Conservation (phyloP, 2,329 filamentous ascomycete species). For the Xylaria sp. region DNA sequence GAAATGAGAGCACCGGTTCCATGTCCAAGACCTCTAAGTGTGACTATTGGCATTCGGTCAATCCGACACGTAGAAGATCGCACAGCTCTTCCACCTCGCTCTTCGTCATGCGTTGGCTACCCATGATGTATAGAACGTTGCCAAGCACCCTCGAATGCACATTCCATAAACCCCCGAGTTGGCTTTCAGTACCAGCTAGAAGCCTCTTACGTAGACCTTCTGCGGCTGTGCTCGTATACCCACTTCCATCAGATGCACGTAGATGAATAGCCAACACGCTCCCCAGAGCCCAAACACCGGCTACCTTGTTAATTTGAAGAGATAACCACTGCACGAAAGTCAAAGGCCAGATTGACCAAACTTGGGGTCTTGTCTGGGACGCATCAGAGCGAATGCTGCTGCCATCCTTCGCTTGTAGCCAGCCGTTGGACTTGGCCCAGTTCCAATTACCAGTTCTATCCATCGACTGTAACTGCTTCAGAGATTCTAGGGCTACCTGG, state of each 20-base stretch:
- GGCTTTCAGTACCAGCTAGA: slow-evolving; percentile 26
- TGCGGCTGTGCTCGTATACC: slow-evolving; percentile 50
- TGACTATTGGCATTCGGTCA: slow-evolving; percentile 7
- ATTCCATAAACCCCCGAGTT: slow-evolving; percentile 47
- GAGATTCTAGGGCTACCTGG: slow-evolving; percentile 72
- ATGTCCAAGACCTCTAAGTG: background rate
- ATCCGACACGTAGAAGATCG: slow-evolving; percentile 20
- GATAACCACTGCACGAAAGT: slow-evolving; percentile 66
- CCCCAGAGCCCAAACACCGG: slow-evolving; percentile 74
- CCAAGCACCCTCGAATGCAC: slow-evolving; percentile 61
- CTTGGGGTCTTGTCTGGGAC: background rate
- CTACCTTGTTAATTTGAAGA: slow-evolving; percentile 55
- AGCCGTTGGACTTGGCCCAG: slow-evolving; percentile 56
- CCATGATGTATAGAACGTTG: slow-evolving; percentile 65
- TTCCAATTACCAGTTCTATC: slow-evolving; percentile 63
- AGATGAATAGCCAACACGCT: slow-evolving; percentile 73
- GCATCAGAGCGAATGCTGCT: background rate
- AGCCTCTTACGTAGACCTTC: slow-evolving; percentile 25
- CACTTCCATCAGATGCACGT: slow-evolving; percentile 47
- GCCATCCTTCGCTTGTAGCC: slow-evolving; percentile 24
- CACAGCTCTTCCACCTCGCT: slow-evolving; percentile 39
- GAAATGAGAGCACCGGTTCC: background rate
- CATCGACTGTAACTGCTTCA: slow-evolving; percentile 65
- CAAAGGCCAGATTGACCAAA: slow-evolving; percentile 75
- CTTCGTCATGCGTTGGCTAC: slow-evolving; percentile 50